Evolutionary conservation across 352 stramenopile species (phyloP).

Genomic region (Phytophthora brassicae): DNA sequence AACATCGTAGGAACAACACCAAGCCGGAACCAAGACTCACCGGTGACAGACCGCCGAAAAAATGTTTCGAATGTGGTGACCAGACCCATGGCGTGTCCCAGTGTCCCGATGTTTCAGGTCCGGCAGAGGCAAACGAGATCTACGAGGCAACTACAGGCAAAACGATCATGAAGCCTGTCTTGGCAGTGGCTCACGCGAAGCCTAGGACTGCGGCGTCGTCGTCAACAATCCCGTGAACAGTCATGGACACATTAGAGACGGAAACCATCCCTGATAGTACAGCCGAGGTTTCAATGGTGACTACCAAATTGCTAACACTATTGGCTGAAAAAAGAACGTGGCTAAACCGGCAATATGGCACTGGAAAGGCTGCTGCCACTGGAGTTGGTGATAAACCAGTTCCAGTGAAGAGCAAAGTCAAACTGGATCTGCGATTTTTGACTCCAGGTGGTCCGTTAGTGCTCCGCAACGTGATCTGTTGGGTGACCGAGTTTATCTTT

Average conservation of each 20-base stretch:
- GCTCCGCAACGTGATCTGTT: slow-evolving; percentile 11
- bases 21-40: neutral
- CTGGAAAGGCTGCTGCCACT: neutral
- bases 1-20: neutral
- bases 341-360: neutral
- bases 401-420: slow-evolving; percentile 16
- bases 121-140: slow-evolving; percentile 4
- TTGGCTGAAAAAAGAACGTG: neutral
- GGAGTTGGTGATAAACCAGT: slow-evolving; percentile 6
- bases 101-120: slow-evolving; percentile 1
- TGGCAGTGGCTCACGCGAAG: neutral
- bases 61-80: slow-evolving; percentile 12
- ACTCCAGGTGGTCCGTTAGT: slow-evolving; percentile 6
- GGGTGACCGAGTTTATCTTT: slow-evolving; percentile 2
- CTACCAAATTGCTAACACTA: slow-evolving; percentile 5
- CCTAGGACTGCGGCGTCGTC: neutral
- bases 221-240: neutral
- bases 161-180: slow-evolving; percentile 12
- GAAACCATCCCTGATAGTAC: slow-evolving; percentile 9
- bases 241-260: slow-evolving; percentile 8
- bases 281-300: slow-evolving; percentile 13
- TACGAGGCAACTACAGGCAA: slow-evolving; percentile 5
- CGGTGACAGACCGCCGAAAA: neutral
- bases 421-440: slow-evolving; percentile 9
- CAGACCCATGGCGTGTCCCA: slow-evolving; percentile 10